Base-by-base conservation (phyloP, 441 rosid species). In the Lepidium campestre region DNA sequence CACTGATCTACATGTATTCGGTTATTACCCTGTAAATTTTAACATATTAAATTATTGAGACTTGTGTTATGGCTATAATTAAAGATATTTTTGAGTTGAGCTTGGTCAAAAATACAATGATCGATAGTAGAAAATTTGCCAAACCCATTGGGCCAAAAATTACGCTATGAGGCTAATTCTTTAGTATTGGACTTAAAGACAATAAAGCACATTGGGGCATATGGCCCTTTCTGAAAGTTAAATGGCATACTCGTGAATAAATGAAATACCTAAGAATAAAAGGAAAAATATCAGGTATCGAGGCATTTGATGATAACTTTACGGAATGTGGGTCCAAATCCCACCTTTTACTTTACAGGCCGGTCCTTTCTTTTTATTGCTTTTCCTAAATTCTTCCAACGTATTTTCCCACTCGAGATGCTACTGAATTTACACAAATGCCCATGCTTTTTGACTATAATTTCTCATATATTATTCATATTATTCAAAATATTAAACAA, bases 271-370 rank as follows among this genome's bases (percentile, higher is more conserved):
- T 1, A 37, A 17, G 72, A 65, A 15, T 25, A 54, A 0, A 27
- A 41, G 25, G 22, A 19, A 55, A 42, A 50, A 53, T 34, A 34
- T 22, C 72, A 41, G 59, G 75, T 18, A 73, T 29, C 67, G 77
- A 77, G 79, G 74, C 79, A 69, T 59, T 62, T 50, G 3, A 73
- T 60, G 19, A 42, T 41, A 32, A 60, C 69, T 35, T 70, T 47
- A 15, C 32, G 19, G 6, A 53, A 20, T 18, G 67, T 71, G 78
- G 82, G 80, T 57, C 81, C 78, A 44, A 18, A 61, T 69, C 17
- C 46, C 15, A 3, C 29, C 76, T 69, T 77, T 81, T 68, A 11
- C 78, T 78, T 80, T 78, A 63, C 68, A 67, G 79, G 75, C 71
- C 74, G 68, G 65, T 56, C 73, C 65, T 40, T 73, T 62, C 6